A percentile compares a stretch with the other conserved stretches of the same genome.
phyloP scores from a whole-genome alignment of 1,284 basidiomycete genomes.

The Naganishia sp. region DNA sequence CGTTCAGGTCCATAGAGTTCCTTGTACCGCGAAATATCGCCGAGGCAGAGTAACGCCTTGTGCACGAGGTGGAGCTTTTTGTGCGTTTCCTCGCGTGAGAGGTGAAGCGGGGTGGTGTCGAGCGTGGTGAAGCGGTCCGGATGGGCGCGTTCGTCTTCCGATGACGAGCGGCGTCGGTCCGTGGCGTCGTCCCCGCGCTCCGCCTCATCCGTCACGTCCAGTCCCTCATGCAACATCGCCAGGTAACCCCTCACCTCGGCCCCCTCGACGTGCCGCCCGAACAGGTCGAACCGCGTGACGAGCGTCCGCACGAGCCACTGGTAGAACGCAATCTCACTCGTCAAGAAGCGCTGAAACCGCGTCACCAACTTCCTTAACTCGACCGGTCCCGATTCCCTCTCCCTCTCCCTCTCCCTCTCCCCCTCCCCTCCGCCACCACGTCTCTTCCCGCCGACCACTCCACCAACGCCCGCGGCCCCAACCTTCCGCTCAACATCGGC shows the following conservation, averaged over 20 bases:
- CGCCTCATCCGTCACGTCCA: slow-evolving; percentile 3
- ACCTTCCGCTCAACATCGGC: slow-evolving; percentile 61
- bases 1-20: slow-evolving; percentile 75
- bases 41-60: slow-evolving; percentile 86
- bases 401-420: slow-evolving; percentile 18
- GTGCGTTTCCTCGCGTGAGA: slow-evolving; percentile 59
- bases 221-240: slow-evolving; percentile 18
- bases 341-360: slow-evolving; percentile 80
- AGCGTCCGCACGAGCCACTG: slow-evolving; percentile 62
- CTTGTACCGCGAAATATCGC: slow-evolving; percentile 89
- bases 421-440: neutral
- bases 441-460: neutral
- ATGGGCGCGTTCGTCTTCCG: slow-evolving; percentile 54
- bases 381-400: slow-evolving; percentile 59
- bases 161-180: neutral
- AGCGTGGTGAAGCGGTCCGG: slow-evolving; percentile 28
- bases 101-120: slow-evolving; percentile 13
- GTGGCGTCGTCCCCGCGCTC: slow-evolving; percentile 56
- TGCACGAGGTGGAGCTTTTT: slow-evolving; percentile 71
- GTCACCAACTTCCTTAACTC: slow-evolving; percentile 83
- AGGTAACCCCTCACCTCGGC: slow-evolving; percentile 12
- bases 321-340: slow-evolving; percentile 86
- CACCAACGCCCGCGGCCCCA: slow-evolving; percentile 35
- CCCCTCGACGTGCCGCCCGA: slow-evolving; percentile 13
- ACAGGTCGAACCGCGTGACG: slow-evolving; percentile 20